Base-by-base conservation (phyloP, 2,329 filamentous ascomycete genomes). In the Lecanosticta acicola region DNA sequence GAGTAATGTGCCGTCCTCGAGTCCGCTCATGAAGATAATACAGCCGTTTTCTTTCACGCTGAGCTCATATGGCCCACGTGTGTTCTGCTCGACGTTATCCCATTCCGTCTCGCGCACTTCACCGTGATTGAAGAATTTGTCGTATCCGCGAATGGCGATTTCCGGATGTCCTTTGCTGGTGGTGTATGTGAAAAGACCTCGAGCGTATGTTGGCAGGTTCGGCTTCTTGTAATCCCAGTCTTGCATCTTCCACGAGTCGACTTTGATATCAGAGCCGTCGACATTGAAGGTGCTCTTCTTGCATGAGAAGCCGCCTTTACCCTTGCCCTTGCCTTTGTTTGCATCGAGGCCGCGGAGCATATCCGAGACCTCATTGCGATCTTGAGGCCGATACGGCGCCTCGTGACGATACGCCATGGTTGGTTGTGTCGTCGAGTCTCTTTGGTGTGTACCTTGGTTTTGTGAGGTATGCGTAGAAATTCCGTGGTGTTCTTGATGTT, bases 31-130 rank as follows among this genome's bases (percentile, higher is more conserved):
- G 71, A 98, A 98, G 57, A 98, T 96, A 67, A 98, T 98, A 68
- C 93, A 98, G n/a, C 93, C 93, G 61, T 98, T 98, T 69, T 98
- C 93, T 71, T 98, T 98, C 42, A 97, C 80, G 47, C 89, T 97
- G 45, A 98, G 72, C 69, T 98, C 93, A 59, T 97, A 98, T 0
- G 93, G 93, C 0, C 88, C 89, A 53, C 80, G 72, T 0, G 93
- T 97, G 45, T 85, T 77, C 20, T 69, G 68, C 62, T 84, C 74
- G 49, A 98, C 87, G 60, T 84, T 86, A 13, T 73, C 67, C 93
- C 93, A 98, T 59, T 83, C 78, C 3, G 93, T 98, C 54, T 85
- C 80, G 38, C 72, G 67, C 5, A 94, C 84, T 69, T 98, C 93
- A 41, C 80, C 79, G 33, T 87, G 78, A 59, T 98, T 98, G 79